phyloP scores from a whole-genome alignment of 371 early-diverging fungal species.

The Phascolomyces articulosus region DNA sequence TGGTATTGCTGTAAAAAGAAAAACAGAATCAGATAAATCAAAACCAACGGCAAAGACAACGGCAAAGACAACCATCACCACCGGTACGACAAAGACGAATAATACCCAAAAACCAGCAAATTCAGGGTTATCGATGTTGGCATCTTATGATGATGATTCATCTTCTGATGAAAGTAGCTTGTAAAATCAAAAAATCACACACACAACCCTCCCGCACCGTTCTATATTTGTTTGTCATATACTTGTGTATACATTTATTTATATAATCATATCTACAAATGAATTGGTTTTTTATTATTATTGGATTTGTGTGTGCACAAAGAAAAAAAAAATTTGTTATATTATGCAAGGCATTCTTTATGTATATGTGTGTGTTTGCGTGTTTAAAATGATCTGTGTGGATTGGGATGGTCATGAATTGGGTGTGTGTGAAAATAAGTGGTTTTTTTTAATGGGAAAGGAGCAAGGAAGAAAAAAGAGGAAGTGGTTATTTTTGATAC shows the following conservation, averaged over 20 bases:
- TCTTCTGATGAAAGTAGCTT: slow-evolving; percentile 16
- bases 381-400: no score
- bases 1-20: slow-evolving; percentile 36
- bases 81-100: background rate
- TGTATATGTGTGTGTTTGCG: no score
- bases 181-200: background rate
- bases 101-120: background rate
- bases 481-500: background rate
- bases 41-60: background rate
- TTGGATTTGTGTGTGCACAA: no score
- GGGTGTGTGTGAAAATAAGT: no score
- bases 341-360: no score
- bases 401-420: no score
- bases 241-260: background rate
- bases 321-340: no score
- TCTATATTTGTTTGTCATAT: background rate
- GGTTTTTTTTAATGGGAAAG: no score
- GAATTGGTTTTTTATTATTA: no score
- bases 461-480: no score
- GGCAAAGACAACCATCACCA: slow-evolving; percentile 6
- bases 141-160: slow-evolving; percentile 32
- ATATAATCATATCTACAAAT: background rate
- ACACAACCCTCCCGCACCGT: no score
- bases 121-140: slow-evolving; percentile 29
- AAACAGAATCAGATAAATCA: slow-evolving; percentile 21